A percentile compares a stretch with the other conserved stretches of the same genome.
Conservation (phyloP, 2,329 filamentous ascomycete species). For the Apiospora arundinis region DNA sequence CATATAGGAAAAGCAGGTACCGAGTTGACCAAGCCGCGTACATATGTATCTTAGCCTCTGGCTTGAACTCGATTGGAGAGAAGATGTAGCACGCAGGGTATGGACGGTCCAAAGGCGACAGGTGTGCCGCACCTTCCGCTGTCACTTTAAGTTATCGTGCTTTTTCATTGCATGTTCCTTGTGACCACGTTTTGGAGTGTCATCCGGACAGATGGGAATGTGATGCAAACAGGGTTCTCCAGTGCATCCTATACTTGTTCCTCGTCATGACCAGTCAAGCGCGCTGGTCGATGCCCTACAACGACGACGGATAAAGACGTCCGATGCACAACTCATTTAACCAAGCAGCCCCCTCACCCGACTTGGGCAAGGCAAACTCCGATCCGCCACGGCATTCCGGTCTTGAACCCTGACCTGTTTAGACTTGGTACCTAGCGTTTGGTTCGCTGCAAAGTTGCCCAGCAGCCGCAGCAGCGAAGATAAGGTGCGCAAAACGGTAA, state of each 20-base stretch:
- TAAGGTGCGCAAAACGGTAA: background rate
- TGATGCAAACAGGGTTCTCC: background rate
- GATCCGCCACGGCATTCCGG: background rate
- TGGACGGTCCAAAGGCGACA: background rate
- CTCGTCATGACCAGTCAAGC: background rate
- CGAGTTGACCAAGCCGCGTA: too few relatives aligned
- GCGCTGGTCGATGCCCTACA: background rate
- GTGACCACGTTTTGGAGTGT: background rate
- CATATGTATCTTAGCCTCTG: too few relatives aligned
- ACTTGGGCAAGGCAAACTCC: conserved; percentile 2
- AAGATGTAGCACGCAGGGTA: background rate
- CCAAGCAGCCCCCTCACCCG: background rate
- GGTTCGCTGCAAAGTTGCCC: background rate
- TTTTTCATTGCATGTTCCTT: background rate
- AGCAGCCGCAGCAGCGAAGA: background rate
- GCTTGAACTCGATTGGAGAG: too few relatives aligned
- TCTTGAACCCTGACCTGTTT: background rate
- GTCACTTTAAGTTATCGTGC: background rate
- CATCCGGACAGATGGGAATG: background rate
- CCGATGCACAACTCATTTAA: background rate
- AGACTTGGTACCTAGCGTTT: background rate
- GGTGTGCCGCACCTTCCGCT: background rate
- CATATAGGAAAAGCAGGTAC: too few relatives aligned
- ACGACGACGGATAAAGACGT: background rate
- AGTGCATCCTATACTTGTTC: background rate